Evolutionary conservation across 768 basidiomycete genomes (phyloP).

Genomic region (Naganishia friedmannii): DNA sequence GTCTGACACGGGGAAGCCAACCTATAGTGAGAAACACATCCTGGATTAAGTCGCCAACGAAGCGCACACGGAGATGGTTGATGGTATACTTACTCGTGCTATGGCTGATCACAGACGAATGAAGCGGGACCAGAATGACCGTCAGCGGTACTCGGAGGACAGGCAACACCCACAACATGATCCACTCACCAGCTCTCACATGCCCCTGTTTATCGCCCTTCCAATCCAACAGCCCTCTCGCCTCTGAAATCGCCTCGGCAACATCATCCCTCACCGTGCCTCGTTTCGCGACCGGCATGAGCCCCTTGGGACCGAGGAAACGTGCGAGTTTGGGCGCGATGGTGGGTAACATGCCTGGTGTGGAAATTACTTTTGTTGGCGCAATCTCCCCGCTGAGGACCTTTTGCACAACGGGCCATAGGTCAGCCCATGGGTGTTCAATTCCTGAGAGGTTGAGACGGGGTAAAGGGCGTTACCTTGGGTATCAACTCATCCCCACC

Average conservation of each 20-base stretch:
- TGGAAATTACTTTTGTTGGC: constrained; percentile 81
- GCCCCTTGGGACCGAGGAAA: constrained; percentile 76
- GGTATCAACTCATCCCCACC: constrained; percentile 86
- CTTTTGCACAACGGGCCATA: too few species aligned
- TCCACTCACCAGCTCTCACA: constrained; percentile 66
- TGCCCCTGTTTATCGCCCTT: constrained; percentile 82
- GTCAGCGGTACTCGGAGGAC: background rate
- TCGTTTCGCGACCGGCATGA: constrained; percentile 91
- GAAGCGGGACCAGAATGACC: background rate
- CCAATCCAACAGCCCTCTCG: constrained; percentile 86
- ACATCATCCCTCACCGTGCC: constrained; percentile 92
- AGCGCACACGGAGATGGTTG: constrained; percentile 12
- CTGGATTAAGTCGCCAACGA: constrained; percentile 1
- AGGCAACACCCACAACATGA: background rate
- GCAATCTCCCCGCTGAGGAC: constrained; percentile 69
- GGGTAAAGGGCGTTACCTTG: too few species aligned
- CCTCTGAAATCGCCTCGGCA: constrained; percentile 70
- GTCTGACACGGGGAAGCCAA: constrained; percentile 71
- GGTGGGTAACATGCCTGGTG: constrained; percentile 69
- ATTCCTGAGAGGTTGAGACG: too few species aligned
- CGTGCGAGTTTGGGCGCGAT: constrained; percentile 76
- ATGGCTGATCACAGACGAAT: constrained; percentile 28
- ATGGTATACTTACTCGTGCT: constrained; percentile 36
- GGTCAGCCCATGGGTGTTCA: too few species aligned
- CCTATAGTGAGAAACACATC: constrained; percentile 53